Evolutionary conservation across 2,329 filamentous ascomycete genomes (phyloP).

Genomic region (Colletotrichum lini): DNA sequence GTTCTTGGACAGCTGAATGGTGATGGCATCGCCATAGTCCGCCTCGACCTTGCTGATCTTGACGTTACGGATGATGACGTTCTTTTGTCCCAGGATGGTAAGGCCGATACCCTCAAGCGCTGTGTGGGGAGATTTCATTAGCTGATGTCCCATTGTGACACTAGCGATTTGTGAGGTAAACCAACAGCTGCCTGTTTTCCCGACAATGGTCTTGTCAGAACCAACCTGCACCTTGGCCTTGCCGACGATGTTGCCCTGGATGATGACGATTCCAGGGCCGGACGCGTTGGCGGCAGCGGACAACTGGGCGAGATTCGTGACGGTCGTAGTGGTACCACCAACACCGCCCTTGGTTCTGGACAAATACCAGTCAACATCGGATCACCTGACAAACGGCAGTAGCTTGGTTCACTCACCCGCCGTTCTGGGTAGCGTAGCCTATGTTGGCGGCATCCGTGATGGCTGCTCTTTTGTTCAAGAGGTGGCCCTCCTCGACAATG

Average conservation of each 20-base stretch:
- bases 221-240: conserved; percentile 54
- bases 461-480: conserved; percentile 35
- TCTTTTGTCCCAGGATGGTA: conserved; percentile 62
- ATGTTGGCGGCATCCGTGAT: conserved; percentile 41
- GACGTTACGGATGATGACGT: conserved; percentile 73
- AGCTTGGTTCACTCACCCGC: conserved; percentile 19
- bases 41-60: conserved; percentile 68
- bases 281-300: conserved; percentile 59
- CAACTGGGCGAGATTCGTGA: conserved; percentile 61
- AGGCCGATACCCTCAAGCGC: conserved; percentile 61
- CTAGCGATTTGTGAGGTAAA: not conserved
- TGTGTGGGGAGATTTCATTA: not conserved
- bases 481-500: not conserved
- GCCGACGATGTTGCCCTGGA: conserved; percentile 55
- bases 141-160: not conserved
- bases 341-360: conserved; percentile 38
- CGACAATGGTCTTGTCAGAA: conserved; percentile 59
- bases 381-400: not conserved
- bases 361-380: not conserved
- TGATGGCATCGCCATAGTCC: conserved; percentile 68
- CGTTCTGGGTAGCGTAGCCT: conserved; percentile 40
- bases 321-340: conserved; percentile 54
- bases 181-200: conserved; percentile 47
- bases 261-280: conserved; percentile 53
- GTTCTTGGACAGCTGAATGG: conserved; percentile 66